phyloP scores from a whole-genome alignment of 305 asterid genomes.

The Solanum hybrid region DNA sequence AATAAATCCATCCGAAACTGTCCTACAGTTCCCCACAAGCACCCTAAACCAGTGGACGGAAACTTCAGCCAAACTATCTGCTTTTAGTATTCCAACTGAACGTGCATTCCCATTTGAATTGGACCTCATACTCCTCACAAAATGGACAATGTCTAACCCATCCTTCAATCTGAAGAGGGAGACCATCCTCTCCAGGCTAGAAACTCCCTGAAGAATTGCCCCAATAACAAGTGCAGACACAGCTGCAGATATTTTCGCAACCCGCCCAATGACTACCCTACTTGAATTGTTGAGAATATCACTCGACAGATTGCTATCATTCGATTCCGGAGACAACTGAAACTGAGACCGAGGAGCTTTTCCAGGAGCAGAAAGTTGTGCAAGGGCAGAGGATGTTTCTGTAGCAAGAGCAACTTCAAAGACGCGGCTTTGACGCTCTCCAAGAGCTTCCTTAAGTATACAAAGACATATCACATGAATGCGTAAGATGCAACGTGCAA shows the following conservation, averaged over 20 bases:
- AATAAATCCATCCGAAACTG: conserved; percentile 79
- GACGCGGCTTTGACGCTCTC: conserved; percentile 96
- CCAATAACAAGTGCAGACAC: conserved; percentile 84
- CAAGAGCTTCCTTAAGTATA: conserved; percentile 90
- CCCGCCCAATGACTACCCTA: conserved; percentile 40
- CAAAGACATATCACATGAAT: conserved; percentile 73
- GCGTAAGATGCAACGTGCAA: conserved; percentile 66
- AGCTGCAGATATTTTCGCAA: conserved; percentile 57
- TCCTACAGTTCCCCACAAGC: conserved; percentile 92
- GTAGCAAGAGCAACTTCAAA: conserved; percentile 95
- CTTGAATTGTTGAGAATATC: conserved; percentile 42
- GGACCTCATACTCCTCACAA: conserved; percentile 67
- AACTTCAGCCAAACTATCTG: conserved; percentile 71
- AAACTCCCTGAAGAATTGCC: conserved; percentile 82
- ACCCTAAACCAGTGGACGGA: conserved; percentile 97
- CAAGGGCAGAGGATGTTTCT: conserved; percentile 78
- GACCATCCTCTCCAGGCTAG: conserved; percentile 91
- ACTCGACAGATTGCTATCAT: conserved; percentile 42
- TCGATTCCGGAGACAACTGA: conserved; percentile 63
- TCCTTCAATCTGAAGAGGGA: conserved; percentile 73
- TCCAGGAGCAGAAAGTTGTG: conserved; percentile 62
- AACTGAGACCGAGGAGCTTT: conserved; percentile 69
- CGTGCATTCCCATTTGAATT: conserved; percentile 80
- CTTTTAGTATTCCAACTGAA: conserved; percentile 48
- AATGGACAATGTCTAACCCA: conserved; percentile 80